A percentile compares a stretch with the other conserved stretches of the same genome.
phyloP scores from a whole-genome alignment of 148 eudicot species.

The Rhododendron kiyosumense region DNA sequence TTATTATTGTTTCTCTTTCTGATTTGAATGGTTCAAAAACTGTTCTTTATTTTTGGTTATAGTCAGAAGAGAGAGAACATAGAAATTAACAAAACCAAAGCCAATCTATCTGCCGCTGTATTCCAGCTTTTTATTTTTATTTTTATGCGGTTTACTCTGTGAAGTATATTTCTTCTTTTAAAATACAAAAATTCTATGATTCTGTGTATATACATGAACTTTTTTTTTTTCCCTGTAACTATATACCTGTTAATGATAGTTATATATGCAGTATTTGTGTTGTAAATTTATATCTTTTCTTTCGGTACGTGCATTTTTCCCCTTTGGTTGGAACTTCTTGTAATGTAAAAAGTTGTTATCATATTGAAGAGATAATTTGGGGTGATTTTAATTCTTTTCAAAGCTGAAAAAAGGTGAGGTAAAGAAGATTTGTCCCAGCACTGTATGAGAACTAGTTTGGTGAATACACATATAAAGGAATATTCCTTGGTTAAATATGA shows the following conservation, averaged over 20 bases:
- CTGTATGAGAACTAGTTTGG: background rate
- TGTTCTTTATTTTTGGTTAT: constrained; percentile 20
- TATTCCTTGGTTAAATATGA: background rate
- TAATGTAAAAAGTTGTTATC: background rate
- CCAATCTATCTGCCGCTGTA: background rate
- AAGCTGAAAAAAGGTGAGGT: background rate
- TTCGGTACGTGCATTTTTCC: background rate
- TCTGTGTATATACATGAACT: background rate
- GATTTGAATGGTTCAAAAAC: constrained; percentile 37
- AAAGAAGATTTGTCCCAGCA: background rate
- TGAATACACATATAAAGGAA: background rate
- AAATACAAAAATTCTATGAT: background rate
- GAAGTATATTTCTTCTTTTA: background rate
- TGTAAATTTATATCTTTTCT: background rate
- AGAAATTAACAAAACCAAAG: background rate
- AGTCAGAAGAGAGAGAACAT: background rate
- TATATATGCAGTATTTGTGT: background rate
- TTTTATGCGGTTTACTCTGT: background rate
- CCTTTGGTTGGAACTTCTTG: background rate
- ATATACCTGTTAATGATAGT: background rate
- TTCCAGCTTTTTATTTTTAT: background rate
- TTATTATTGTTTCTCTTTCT: constrained; percentile 6
- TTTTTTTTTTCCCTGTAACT: background rate
- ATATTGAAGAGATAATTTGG: background rate
- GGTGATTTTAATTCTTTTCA: background rate